These are phyloP conservation scores for Oehlia diaphana DNA, from an alignment of 192 early-diverging fungal genomes.

Conservation along the genomic window DNA sequence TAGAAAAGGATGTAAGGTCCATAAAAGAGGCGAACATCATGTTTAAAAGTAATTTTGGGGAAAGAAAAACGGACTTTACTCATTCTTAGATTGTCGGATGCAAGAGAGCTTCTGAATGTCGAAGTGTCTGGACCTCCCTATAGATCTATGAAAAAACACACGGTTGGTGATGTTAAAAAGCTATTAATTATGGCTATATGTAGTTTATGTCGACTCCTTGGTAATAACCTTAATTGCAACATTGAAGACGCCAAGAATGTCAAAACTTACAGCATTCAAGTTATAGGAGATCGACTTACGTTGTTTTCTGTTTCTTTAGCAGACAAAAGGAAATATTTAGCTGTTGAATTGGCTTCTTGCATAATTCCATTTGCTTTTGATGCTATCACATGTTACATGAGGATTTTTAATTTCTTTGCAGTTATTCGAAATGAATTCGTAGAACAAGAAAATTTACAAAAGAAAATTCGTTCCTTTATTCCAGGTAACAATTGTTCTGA, in stretches of 20 bases:
- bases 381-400: background rate
- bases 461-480: background rate
- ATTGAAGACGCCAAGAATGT: conserved; percentile 18
- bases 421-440: background rate
- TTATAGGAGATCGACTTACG: conserved; percentile 18
- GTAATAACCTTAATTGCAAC: conserved; percentile 20
- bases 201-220: conserved; percentile 22
- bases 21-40: conserved; percentile 6
- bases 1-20: conserved; percentile 11
- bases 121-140: conserved; percentile 27
- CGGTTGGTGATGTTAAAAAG: conserved; percentile 25
- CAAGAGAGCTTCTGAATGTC: conserved; percentile 7
- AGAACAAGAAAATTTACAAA: background rate
- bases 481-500: no score
- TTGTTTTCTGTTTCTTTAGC: conserved; percentile 25
- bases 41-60: conserved; percentile 1
- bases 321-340: conserved; percentile 14
- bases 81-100: conserved; percentile 11
- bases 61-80: conserved; percentile 22
- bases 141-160: conserved; percentile 21
- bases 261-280: conserved; percentile 26
- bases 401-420: conserved; percentile 26
- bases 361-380: conserved; percentile 16
- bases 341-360: conserved; percentile 23
- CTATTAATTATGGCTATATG: conserved; percentile 27